These are phyloP conservation scores for Candida chauliodis DNA, from an alignment of 805 yeast genomes.

Conservation along the genomic window DNA sequence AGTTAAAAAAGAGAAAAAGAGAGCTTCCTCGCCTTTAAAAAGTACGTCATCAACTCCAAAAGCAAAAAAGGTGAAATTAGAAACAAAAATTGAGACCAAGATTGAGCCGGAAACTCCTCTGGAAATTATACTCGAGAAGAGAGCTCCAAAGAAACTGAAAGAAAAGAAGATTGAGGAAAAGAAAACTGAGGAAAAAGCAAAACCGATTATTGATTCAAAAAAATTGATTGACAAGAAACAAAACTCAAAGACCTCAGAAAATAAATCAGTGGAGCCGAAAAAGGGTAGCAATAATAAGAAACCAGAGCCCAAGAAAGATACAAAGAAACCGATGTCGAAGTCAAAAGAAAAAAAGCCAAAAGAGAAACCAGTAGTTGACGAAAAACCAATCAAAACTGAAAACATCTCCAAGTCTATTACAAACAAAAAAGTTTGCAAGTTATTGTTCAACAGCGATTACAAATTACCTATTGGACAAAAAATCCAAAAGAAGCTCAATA, in stretches of 20 bases:
- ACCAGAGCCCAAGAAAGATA: slow-evolving; percentile 2
- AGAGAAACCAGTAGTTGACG: slow-evolving; percentile 4
- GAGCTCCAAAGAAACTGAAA: slow-evolving; percentile 6
- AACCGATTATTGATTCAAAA: slow-evolving; percentile 4
- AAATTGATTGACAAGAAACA: no score
- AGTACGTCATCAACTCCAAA: slow-evolving; percentile 2
- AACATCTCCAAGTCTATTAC: neutral
- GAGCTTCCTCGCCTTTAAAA: neutral
- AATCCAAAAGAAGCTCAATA: neutral
- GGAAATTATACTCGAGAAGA: slow-evolving; percentile 35
- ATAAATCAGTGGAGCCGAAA: no score
- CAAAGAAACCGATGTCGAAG: slow-evolving; percentile 8
- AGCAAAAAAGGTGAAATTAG: slow-evolving; percentile 4
- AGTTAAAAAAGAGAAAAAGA: slow-evolving; percentile 1
- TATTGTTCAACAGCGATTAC: slow-evolving; percentile 1
- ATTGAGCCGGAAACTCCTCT: no score
- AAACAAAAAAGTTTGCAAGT: neutral
- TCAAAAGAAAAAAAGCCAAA: slow-evolving; percentile 5
- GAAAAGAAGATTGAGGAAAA: slow-evolving; percentile 6
- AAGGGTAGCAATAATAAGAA: no score
- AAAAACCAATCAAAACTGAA: neutral
- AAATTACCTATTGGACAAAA: neutral
- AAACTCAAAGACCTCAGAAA: no score
- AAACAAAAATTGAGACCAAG: no score
- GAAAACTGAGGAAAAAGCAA: neutral